Percentiles rank a stretch among this genome's conserved stretches.
Conservation (phyloP, 768 basidiomycete genomes). For the Boletellus emodensis region DNA sequence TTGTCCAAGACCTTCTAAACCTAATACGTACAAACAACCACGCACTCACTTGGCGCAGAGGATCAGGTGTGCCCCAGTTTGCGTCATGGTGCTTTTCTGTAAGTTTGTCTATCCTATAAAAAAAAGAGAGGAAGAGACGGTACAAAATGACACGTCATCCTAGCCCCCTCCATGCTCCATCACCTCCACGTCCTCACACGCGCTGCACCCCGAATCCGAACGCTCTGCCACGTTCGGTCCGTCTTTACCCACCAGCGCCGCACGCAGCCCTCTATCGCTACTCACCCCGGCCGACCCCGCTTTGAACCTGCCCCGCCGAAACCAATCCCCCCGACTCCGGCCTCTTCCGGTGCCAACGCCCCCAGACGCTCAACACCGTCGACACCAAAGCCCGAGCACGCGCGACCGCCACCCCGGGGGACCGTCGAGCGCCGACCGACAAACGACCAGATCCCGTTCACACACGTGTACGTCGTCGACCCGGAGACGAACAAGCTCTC, state of each 20-base stretch:
- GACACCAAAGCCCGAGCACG: neutral
- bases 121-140: neutral
- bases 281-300: conserved; percentile 12
- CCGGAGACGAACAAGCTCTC: conserved; percentile 40
- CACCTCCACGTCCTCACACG: conserved; percentile 5
- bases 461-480: conserved; percentile 45
- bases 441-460: conserved; percentile 42
- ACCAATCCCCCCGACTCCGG: neutral
- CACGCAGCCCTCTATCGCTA: neutral
- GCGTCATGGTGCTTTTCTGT: conserved; percentile 11
- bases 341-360: no score
- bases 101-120: neutral
- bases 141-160: neutral
- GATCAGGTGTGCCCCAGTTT: no score
- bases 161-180: conserved; percentile 1
- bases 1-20: conserved; percentile 21
- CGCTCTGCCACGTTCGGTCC: conserved; percentile 5
- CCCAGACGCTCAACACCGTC: no score
- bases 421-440: conserved; percentile 11
- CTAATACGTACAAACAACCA: conserved; percentile 30
- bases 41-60: neutral
- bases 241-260: conserved; percentile 4
- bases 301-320: neutral
- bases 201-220: neutral
- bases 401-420: neutral